Conservation (phyloP, 768 basidiomycete genomes). For the Kwoniella pini region DNA sequence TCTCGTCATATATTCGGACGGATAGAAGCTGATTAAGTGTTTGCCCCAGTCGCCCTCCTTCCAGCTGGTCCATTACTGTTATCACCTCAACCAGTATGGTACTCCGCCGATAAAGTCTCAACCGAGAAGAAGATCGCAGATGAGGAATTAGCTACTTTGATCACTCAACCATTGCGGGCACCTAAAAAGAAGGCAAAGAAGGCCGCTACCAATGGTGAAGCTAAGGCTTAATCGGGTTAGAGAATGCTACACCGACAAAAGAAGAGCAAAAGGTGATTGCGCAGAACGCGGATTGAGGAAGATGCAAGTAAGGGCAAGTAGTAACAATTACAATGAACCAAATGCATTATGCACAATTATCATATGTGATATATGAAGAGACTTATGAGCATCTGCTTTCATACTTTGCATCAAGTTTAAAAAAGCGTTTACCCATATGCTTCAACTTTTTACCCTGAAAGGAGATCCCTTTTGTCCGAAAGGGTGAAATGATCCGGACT, state of each 20-base stretch:
- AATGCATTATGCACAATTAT: too few species aligned
- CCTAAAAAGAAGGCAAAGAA: constrained; percentile 86
- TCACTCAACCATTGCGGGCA: constrained; percentile 79
- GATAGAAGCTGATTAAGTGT: constrained; percentile 7
- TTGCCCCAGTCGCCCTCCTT: constrained; percentile 68
- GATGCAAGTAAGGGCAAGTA: too few species aligned
- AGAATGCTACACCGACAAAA: neutral
- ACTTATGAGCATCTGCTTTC: too few species aligned
- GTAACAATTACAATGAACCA: too few species aligned
- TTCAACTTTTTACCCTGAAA: too few species aligned
- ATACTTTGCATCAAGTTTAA: too few species aligned
- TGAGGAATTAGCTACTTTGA: constrained; percentile 74
- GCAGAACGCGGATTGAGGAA: too few species aligned
- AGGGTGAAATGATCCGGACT: too few species aligned
- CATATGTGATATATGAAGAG: too few species aligned
- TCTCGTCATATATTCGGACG: neutral
- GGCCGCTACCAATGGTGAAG: constrained; percentile 62
- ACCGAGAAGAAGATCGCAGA: constrained; percentile 86
- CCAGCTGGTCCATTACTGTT: constrained; percentile 84
- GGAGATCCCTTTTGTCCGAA: too few species aligned
- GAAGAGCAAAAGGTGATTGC: too few species aligned
- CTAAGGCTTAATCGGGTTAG: constrained; percentile 3
- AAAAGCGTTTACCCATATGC: too few species aligned
- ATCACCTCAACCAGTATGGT: constrained; percentile 87
- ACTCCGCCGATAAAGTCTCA: constrained; percentile 83